Conservation (phyloP, 202 grass and related monocot species). For the Zizania palustris region DNA sequence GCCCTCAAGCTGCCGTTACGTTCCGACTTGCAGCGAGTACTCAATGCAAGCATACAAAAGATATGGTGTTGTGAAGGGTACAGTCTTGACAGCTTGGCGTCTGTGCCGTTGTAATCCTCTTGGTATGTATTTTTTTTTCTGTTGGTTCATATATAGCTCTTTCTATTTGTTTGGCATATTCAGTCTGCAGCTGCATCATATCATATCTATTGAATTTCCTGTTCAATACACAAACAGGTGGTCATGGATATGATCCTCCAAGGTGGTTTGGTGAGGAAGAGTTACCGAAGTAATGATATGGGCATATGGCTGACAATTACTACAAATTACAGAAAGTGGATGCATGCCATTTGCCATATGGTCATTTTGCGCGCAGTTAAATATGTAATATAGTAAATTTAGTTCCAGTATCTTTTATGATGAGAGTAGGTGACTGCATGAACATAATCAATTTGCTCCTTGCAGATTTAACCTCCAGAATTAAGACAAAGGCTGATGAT, state of each 20-base stretch:
- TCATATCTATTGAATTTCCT: slow-evolving; percentile 19
- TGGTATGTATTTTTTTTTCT: slow-evolving; percentile 47
- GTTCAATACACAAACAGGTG: slow-evolving; percentile 53
- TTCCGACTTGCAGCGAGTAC: slow-evolving; percentile 91
- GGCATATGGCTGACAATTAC: slow-evolving; percentile 28
- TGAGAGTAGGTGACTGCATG: slow-evolving; percentile 7
- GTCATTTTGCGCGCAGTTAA: neutral
- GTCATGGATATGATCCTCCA: slow-evolving; percentile 91
- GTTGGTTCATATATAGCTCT: slow-evolving; percentile 1
- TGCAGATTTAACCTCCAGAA: too few relatives aligned
- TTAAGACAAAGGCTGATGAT: too few relatives aligned
- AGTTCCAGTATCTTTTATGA: neutral
- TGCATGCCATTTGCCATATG: neutral
- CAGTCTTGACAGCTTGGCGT: slow-evolving; percentile 74
- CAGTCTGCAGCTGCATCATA: neutral
- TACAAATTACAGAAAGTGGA: slow-evolving; percentile 3
- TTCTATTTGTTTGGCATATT: slow-evolving; percentile 9
- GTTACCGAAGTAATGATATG: slow-evolving; percentile 44
- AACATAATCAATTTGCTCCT: neutral
- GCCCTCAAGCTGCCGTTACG: slow-evolving; percentile 71
- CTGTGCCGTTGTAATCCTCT: slow-evolving; percentile 91
- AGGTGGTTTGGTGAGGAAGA: slow-evolving; percentile 85
- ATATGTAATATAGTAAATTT: slow-evolving; percentile 2
- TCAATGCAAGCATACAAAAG: slow-evolving; percentile 82
- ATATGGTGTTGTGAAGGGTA: slow-evolving; percentile 75